Evolutionary conservation across 192 early-diverging fungal species (phyloP).

Genomic region (Paraglomus brasilianum): DNA sequence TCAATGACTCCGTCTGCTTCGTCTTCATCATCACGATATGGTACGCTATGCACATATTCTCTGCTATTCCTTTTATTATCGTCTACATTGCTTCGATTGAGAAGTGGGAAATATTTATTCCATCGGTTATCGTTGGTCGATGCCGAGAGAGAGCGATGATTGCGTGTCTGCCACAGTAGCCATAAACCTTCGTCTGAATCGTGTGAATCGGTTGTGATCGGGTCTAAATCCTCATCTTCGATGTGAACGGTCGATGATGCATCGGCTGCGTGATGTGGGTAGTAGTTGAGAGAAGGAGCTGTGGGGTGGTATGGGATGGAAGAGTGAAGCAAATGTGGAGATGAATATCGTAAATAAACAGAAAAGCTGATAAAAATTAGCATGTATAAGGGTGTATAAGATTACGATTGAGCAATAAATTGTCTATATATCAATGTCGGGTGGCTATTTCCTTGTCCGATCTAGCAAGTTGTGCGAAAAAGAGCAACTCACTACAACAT

Average conservation of each 20-base stretch:
- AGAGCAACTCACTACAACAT: too few relatives aligned
- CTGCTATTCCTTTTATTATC: not conserved
- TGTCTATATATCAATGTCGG: too few relatives aligned
- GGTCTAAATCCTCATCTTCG: not conserved
- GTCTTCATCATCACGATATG: not conserved
- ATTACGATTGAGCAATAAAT: too few relatives aligned
- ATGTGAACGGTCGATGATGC: not conserved
- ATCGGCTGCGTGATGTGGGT: not conserved
- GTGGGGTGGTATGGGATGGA: not conserved
- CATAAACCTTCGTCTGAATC: slow-evolving; percentile 30
- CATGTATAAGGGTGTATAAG: too few relatives aligned
- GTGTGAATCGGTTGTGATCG: not conserved
- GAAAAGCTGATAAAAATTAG: too few relatives aligned
- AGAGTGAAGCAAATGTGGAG: not conserved
- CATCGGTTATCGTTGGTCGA: not conserved
- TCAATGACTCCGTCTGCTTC: not conserved
- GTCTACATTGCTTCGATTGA: not conserved
- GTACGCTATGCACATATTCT: not conserved
- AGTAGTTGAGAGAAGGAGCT: not conserved
- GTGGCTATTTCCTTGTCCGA: too few relatives aligned
- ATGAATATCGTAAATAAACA: not conserved
- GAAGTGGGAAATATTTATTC: not conserved
- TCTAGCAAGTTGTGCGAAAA: too few relatives aligned
- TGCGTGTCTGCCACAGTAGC: slow-evolving; percentile 11
- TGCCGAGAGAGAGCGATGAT: not conserved